A percentile compares a stretch with the other conserved stretches of the same genome.
Conservation (phyloP, 2,329 filamentous ascomycete species). For the Talaromyces islandicus region DNA sequence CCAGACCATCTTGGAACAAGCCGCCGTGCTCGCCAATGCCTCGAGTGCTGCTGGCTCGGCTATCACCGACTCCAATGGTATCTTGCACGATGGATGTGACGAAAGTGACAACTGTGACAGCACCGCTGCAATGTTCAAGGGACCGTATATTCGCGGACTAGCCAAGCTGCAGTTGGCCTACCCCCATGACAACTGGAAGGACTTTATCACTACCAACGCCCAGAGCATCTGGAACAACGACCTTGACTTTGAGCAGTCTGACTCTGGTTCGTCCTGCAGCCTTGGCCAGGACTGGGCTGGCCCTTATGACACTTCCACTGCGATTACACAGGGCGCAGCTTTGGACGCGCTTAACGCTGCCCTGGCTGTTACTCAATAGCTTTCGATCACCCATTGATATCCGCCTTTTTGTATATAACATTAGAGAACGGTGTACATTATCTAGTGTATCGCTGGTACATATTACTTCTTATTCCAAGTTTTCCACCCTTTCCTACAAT, state of each 20-base stretch:
- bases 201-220: conserved; percentile 56
- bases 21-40: conserved; percentile 43
- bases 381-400: neutral
- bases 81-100: conserved; percentile 49
- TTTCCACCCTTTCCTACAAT: neutral
- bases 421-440: neutral
- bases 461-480: neutral
- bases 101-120: conserved; percentile 32
- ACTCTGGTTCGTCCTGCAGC: conserved; percentile 2
- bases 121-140: conserved; percentile 59
- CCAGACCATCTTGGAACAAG: conserved; percentile 30
- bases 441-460: neutral
- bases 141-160: conserved; percentile 59
- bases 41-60: conserved; percentile 31
- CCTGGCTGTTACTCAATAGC: conserved; percentile 7
- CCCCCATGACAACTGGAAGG: conserved; percentile 42
- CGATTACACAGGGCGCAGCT: conserved; percentile 6
- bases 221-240: conserved; percentile 57
- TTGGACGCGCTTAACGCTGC: conserved; percentile 11
- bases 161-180: conserved; percentile 47
- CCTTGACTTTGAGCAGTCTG: conserved; percentile 15
- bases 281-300: conserved; percentile 12
- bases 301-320: conserved; percentile 6
- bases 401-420: neutral
- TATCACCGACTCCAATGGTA: conserved; percentile 27